Conservation (phyloP, 2,329 filamentous ascomycete genomes). For the Chaetomiaceae sp. region DNA sequence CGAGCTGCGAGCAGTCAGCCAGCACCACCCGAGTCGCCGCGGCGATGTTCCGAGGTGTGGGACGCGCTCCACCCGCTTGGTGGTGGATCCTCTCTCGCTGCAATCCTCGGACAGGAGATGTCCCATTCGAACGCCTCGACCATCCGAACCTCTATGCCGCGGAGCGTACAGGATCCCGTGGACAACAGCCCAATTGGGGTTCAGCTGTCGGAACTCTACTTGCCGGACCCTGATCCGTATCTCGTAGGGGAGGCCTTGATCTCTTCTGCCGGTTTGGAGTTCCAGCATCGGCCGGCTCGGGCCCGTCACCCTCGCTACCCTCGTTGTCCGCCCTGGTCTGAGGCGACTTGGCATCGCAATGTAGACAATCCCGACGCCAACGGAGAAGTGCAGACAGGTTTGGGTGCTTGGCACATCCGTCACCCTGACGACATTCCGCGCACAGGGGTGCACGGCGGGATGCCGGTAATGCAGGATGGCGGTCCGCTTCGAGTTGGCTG, state of each 20-base stretch:
- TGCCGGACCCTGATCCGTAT: not conserved
- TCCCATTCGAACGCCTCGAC: not conserved
- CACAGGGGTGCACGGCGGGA: too few species aligned
- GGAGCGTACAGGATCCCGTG: not conserved
- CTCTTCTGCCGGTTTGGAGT: too few species aligned
- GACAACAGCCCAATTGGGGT: not conserved
- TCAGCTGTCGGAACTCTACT: constrained; percentile 3
- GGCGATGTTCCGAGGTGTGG: constrained; percentile 3
- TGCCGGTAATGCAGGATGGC: not conserved
- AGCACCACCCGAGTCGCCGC: too few species aligned
- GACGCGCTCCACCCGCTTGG: constrained; percentile 4
- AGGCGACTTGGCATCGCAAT: too few species aligned
- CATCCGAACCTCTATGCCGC: not conserved
- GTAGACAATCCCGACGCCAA: not conserved
- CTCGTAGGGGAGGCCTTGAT: too few species aligned
- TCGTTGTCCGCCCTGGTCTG: constrained; percentile 5
- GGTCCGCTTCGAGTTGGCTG: constrained; percentile 7
- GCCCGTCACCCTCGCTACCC: constrained; percentile 13
- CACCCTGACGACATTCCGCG: too few species aligned
- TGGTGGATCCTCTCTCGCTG: constrained; percentile 3
- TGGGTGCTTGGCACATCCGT: too few species aligned
- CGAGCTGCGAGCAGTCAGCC: not conserved
- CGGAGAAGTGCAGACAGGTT: not conserved
- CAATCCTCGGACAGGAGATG: not conserved
- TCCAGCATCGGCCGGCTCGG: not conserved